Conservation (phyloP, 305 asterid genomes). For the Solanum hybrid region DNA sequence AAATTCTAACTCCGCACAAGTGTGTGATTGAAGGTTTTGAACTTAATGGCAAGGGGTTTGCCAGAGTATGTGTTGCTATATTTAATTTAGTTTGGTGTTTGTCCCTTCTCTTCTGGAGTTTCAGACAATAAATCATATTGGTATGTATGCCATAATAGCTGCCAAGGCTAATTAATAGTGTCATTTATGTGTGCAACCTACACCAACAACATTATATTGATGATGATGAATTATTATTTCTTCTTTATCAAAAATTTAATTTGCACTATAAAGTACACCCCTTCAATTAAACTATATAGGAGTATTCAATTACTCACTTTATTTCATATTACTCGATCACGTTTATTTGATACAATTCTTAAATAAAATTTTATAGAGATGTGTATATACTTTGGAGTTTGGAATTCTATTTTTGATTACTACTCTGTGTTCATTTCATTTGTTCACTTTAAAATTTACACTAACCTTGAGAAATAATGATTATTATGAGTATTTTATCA, state of each 20-base stretch:
- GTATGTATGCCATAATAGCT: not conserved
- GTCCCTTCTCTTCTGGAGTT: not conserved
- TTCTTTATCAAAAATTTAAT: not conserved
- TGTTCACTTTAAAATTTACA: not conserved
- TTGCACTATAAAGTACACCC: not conserved
- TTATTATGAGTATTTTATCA: not conserved
- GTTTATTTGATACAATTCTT: not conserved
- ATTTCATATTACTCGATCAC: not conserved
- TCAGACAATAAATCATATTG: not conserved
- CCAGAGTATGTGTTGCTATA: not conserved
- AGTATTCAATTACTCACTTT: not conserved
- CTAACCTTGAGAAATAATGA: not conserved
- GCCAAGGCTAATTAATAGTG: not conserved
- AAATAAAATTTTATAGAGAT: rapidly evolving
- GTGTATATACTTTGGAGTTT: not conserved
- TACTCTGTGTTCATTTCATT: not conserved
- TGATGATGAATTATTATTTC: not conserved
- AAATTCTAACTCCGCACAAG: not conserved
- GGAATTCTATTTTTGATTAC: not conserved
- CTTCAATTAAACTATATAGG: not conserved
- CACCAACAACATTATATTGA: not conserved
- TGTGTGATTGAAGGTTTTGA: not conserved
- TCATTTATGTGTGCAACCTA: not conserved
- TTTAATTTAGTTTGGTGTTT: not conserved
- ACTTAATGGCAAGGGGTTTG: not conserved